Conservation (phyloP, 192 early-diverging fungal species). For the Coemansia sp. region DNA sequence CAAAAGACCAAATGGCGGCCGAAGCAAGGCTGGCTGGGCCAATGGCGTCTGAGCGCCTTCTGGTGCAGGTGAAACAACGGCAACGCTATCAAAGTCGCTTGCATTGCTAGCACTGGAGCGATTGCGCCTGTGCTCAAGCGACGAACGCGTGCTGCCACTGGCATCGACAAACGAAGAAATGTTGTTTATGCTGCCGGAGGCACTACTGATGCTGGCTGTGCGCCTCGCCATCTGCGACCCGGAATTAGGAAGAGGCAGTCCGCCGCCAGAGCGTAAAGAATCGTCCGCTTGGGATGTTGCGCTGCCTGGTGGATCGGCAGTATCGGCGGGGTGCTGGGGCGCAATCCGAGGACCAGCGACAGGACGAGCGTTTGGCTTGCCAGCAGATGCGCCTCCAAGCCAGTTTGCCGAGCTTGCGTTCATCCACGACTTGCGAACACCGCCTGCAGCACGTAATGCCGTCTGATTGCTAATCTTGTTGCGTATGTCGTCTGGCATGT, state of each 20-base stretch:
- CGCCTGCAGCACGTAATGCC: constrained; percentile 59
- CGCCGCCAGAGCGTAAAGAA: not conserved
- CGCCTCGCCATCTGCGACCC: constrained; percentile 18
- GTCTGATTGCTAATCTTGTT: constrained; percentile 62
- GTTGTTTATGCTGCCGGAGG: not conserved
- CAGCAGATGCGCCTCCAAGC: constrained; percentile 11
- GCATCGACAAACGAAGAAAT: not conserved
- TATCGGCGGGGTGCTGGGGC: constrained; percentile 1
- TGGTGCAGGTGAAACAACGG: constrained; percentile 20
- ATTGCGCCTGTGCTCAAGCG: constrained; percentile 28
- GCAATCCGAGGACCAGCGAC: constrained; percentile 1
- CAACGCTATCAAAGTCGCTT: constrained; percentile 31
- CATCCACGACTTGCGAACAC: constrained; percentile 62
- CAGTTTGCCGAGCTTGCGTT: constrained; percentile 31
- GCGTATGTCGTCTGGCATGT: constrained; percentile 55
- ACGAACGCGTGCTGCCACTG: not conserved
- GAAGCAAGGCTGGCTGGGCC: not conserved
- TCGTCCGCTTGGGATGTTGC: not conserved
- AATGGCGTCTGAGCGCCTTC: constrained; percentile 12
- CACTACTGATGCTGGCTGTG: constrained; percentile 16
- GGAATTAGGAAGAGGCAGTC: not conserved
- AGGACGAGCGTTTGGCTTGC: constrained; percentile 3
- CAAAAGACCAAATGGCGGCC: constrained; percentile 14
- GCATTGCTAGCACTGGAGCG: constrained; percentile 27
- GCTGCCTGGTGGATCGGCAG: not conserved